Conservation (phyloP, 1,139 yeast species). For the Blastobotrys apis region DNA sequence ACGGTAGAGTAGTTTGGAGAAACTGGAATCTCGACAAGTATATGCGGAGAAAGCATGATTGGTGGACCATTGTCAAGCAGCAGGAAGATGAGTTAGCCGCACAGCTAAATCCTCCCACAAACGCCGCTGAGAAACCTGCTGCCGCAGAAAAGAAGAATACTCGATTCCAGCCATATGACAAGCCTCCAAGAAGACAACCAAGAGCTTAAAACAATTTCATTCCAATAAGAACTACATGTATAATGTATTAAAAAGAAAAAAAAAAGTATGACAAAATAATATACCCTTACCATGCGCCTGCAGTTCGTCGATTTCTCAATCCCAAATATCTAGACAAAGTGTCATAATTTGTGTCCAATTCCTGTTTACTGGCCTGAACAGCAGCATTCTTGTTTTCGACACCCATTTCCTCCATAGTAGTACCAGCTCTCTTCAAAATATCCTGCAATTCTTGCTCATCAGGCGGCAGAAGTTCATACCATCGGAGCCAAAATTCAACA, state of each 20-base stretch:
- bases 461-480: slow-evolving; percentile 50
- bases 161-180: neutral
- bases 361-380: slow-evolving; percentile 38
- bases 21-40: slow-evolving; percentile 87
- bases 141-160: neutral
- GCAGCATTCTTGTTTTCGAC: slow-evolving; percentile 22
- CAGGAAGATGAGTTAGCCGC: slow-evolving; percentile 47
- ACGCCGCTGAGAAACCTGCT: neutral
- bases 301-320: slow-evolving; percentile 49
- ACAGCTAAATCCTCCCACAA: neutral
- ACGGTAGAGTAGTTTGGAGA: slow-evolving; percentile 92
- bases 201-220: too few relatives aligned
- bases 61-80: slow-evolving; percentile 72
- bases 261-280: neutral
- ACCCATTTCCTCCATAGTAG: slow-evolving; percentile 39
- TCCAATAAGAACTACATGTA: slow-evolving; percentile 5
- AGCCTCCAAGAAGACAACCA: too few relatives aligned
- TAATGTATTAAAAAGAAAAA: neutral
- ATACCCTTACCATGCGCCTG: slow-evolving; percentile 45
- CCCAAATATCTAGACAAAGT: slow-evolving; percentile 70
- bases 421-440: slow-evolving; percentile 30
- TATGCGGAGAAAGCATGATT: slow-evolving; percentile 68
- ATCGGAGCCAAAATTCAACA: slow-evolving; percentile 55
- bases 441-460: slow-evolving; percentile 33
- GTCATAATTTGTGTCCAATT: slow-evolving; percentile 51